Evolutionary conservation across 2,329 filamentous ascomycete species (phyloP).

Genomic region (Leptographium procerum): DNA sequence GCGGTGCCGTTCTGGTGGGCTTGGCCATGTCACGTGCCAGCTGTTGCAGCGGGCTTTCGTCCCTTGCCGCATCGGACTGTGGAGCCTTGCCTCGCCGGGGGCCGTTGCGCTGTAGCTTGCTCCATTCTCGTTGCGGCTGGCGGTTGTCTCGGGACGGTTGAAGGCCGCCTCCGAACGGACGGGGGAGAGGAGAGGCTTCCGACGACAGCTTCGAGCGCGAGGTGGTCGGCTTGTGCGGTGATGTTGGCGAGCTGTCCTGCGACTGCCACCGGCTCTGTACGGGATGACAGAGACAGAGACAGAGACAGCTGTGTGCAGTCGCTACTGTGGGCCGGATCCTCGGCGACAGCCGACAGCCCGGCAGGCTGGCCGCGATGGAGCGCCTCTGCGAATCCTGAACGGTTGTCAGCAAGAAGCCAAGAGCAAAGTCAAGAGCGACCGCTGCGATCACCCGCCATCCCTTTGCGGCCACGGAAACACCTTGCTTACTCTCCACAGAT

Average conservation of each 20-base stretch:
- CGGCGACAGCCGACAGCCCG: neutral
- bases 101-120: neutral
- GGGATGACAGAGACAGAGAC: too few species aligned
- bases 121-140: neutral
- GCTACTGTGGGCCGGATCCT: neutral
- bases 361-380: neutral
- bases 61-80: neutral
- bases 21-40: neutral
- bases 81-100: neutral
- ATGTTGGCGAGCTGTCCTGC: neutral
- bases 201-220: neutral
- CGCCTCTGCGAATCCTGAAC: constrained; percentile 3
- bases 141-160: neutral
- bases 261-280: constrained; percentile 6
- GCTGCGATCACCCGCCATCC: too few species aligned
- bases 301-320: neutral
- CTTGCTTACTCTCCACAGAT: constrained; percentile 5
- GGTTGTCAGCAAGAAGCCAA: neutral
- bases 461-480: neutral
- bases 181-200: neutral
- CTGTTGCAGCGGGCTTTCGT: neutral
- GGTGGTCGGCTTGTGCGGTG: neutral
- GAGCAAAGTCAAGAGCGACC: too few species aligned
- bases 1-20: neutral
- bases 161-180: neutral